phyloP scores from a whole-genome alignment of 305 asterid genomes.

The Fraxinus sp. region DNA sequence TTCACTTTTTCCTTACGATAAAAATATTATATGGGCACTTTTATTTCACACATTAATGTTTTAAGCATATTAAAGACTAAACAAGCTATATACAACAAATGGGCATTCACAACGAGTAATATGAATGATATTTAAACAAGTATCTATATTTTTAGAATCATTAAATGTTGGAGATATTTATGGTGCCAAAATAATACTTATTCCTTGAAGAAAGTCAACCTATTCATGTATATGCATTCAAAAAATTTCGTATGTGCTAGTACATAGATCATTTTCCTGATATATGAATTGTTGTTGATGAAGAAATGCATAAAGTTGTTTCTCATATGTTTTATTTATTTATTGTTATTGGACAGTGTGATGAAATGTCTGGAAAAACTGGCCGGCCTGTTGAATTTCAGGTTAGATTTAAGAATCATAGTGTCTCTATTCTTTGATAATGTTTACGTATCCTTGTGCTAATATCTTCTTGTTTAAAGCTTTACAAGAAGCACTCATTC shows the following conservation, averaged over 20 bases:
- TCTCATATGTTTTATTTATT: conserved; percentile 3
- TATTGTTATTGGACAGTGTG: conserved; percentile 51
- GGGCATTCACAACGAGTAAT: neutral
- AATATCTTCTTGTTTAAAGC: neutral
- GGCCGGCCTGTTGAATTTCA: conserved; percentile 60
- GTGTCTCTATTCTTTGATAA: neutral
- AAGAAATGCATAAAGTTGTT: conserved; percentile 10
- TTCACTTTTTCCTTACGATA: neutral
- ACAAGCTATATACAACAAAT: neutral
- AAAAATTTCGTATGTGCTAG: neutral
- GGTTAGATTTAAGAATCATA: conserved; percentile 38
- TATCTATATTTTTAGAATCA: neutral
- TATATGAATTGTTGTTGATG: neutral
- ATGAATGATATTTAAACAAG: neutral
- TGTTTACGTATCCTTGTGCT: neutral
- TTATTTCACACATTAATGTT: neutral
- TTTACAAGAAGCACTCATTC: neutral
- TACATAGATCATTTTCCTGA: conserved; percentile 7
- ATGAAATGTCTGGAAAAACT: conserved; percentile 57
- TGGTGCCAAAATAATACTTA: conserved; percentile 1
- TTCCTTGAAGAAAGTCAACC: neutral
- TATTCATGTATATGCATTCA: neutral
- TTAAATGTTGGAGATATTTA: conserved; percentile 7
- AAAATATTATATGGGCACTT: neutral
- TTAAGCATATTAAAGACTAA: neutral